Evolutionary conservation across 1,284 basidiomycete species (phyloP), one percentile per base, ranked within the genome.

Genomic region (Cryptococcus sp.): DNA sequence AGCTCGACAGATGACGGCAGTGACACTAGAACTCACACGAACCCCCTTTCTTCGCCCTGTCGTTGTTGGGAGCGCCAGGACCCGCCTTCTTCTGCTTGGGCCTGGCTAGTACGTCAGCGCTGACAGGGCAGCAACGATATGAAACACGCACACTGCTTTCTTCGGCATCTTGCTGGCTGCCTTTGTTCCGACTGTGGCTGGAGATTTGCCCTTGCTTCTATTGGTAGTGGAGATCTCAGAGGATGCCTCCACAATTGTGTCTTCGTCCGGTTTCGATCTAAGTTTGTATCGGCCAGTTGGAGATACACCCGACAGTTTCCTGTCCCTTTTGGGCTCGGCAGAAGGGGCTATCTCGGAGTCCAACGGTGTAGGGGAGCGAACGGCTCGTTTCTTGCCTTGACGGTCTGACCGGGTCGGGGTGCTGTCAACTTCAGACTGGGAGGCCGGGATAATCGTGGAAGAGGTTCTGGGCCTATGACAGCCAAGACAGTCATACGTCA

Each of bases 351-450:
- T 39, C 1, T 46, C 23, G 23, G 53, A 43, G 11, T 46, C 42
- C 27, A 39, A 43, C 2, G 66, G 62, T 13, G 62, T 59, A n/a
- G 61, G 59, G 17, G 64, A 63, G 39, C 56, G 62, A 25, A 52
- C 43, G 3, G 71, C 76, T 47, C 69, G 65, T 48, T 73, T 75
- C 63, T 77, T 77, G 51, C 74, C 76, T 59, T 77, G 75, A 49
- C 65, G 67, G 56, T 77, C 75, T 43, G 50, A 35, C 19, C 35
- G 19, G 50, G 53, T n/a, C 17, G 46, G 20, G 3, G 62, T 35
- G 57, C 52, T 43, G 20, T 54, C 48, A 7, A 50, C 52, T 11
- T 54, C 35, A 13, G 57, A 41, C 10, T 56, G 47, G 23, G 58
- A 43, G n/a, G 38, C 25, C 22, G 58, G 50, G n/a, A 54, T 43